These are phyloP conservation scores for Nakataea oryzae DNA, from an alignment of 2,329 filamentous ascomycete species.

Conservation along the genomic window DNA sequence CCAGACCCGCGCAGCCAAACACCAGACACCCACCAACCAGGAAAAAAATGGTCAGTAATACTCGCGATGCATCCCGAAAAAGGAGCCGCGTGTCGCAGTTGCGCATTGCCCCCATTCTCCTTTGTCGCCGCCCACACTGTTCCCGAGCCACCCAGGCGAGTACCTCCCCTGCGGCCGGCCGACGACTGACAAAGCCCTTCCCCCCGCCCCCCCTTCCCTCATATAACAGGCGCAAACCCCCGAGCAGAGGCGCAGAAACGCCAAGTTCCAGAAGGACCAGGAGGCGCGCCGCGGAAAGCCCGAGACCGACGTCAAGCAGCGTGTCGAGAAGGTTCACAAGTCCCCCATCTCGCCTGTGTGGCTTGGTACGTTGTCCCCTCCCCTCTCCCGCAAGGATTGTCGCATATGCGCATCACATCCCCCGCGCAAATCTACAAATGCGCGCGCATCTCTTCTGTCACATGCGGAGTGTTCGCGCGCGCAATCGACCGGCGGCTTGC, in stretches of 20 bases:
- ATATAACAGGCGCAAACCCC: conserved; percentile 78
- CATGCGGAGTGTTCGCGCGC: neutral
- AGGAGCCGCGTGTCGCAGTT: no score
- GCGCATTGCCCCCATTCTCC: neutral
- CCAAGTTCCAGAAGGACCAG: conserved; percentile 65
- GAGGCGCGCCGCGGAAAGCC: conserved; percentile 67
- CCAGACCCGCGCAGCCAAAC: no score
- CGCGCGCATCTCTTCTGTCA: neutral
- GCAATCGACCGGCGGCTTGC: neutral
- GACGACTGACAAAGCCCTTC: neutral
- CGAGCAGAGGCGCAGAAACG: conserved; percentile 71
- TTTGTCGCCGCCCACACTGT: neutral
- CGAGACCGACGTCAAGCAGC: conserved; percentile 52
- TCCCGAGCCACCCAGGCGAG: neutral
- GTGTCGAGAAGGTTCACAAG: conserved; percentile 41
- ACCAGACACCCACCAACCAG: neutral
- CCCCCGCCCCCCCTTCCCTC: no score
- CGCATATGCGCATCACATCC: neutral
- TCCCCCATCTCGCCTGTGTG: conserved; percentile 54
- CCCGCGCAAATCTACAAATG: no score
- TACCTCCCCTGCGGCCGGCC: no score
- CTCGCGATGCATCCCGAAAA: no score
- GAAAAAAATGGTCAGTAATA: neutral
- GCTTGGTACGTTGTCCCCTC: conserved; percentile 40
- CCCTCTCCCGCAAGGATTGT: neutral